Conservation (phyloP, 2,329 filamentous ascomycete genomes). For the Fusarium sp. region DNA sequence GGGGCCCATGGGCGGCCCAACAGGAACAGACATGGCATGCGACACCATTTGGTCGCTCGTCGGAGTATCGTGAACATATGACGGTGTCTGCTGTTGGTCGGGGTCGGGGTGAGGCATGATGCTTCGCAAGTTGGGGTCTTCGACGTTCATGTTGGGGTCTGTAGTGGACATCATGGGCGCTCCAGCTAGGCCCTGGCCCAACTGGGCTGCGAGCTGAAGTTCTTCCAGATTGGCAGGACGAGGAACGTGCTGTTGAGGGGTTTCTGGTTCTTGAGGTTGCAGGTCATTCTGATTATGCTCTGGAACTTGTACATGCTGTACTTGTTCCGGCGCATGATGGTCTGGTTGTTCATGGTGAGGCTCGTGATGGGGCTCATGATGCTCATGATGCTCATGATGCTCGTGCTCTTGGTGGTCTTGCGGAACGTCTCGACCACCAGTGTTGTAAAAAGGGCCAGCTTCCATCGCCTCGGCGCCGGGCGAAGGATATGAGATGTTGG, state of each 20-base stretch:
- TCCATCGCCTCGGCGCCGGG: constrained; percentile 59
- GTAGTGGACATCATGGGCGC: constrained; percentile 62
- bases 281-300: constrained; percentile 49
- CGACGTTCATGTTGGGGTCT: constrained; percentile 58
- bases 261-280: constrained; percentile 49
- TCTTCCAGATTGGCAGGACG: constrained; percentile 64
- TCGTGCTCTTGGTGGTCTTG: constrained; percentile 49
- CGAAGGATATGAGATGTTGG: constrained; percentile 59
- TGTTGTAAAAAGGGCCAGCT: constrained; percentile 58
- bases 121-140: constrained; percentile 57
- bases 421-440: constrained; percentile 50
- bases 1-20: constrained; percentile 53
- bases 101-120: constrained; percentile 58
- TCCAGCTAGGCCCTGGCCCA: constrained; percentile 65
- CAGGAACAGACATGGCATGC: constrained; percentile 52
- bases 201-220: constrained; percentile 68
- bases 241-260: constrained; percentile 56
- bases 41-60: constrained; percentile 52
- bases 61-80: constrained; percentile 54
- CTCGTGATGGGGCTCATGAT: constrained; percentile 42
- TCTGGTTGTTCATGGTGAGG: constrained; percentile 38
- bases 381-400: constrained; percentile 40
- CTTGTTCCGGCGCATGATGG: constrained; percentile 47
- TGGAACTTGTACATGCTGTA: constrained; percentile 45
- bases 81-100: constrained; percentile 52